Conservation (phyloP, 129 eudicot species). For the Cynara cardunculus region DNA sequence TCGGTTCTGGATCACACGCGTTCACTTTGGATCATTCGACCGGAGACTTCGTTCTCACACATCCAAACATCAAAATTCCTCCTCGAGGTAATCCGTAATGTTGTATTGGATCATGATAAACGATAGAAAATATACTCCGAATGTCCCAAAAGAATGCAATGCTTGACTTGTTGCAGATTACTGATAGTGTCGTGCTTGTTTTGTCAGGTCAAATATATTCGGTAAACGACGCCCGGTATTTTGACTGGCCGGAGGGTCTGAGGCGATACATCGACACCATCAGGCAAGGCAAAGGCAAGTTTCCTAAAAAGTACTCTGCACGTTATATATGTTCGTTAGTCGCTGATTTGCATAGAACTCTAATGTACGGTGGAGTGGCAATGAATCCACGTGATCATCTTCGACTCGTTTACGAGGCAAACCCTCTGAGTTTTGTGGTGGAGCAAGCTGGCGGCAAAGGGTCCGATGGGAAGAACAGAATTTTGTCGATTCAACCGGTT, state of each 20-base stretch:
- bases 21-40: constrained; percentile 80
- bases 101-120: not conserved
- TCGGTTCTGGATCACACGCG: constrained; percentile 81
- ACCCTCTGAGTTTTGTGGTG: constrained; percentile 78
- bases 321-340: constrained; percentile 92
- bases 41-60: constrained; percentile 87
- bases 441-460: constrained; percentile 98
- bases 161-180: not conserved
- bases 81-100: constrained; percentile 55
- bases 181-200: not conserved
- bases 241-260: constrained; percentile 98
- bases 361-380: constrained; percentile 90
- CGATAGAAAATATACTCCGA: not conserved
- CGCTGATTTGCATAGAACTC: constrained; percentile 94
- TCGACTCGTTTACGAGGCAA: constrained; percentile 95
- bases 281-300: constrained; percentile 89
- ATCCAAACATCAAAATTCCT: constrained; percentile 75
- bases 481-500: constrained; percentile 76
- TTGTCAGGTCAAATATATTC: constrained; percentile 93
- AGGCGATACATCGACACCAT: constrained; percentile 81
- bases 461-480: constrained; percentile 77
- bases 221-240: constrained; percentile 95
- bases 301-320: constrained; percentile 91
- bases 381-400: constrained; percentile 99
- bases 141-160: not conserved